These are phyloP conservation scores for Calophaca sinica DNA, from an alignment of 306 rosid genomes.

Conservation along the genomic window DNA sequence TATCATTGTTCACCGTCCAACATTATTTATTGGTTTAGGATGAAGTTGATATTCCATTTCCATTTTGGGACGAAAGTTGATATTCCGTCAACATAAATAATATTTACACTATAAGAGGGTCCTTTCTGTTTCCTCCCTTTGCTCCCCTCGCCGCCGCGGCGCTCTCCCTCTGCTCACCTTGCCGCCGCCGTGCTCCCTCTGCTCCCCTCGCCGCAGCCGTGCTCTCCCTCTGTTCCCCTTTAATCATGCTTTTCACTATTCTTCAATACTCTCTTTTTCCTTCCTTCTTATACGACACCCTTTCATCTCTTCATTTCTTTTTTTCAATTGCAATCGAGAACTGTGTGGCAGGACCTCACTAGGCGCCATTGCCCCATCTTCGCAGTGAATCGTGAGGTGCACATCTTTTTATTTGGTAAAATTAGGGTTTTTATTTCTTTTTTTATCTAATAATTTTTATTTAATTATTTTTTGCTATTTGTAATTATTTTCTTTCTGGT, in stretches of 20 bases:
- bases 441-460: not conserved
- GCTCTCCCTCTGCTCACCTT: no score
- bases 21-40: no score
- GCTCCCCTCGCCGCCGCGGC: no score
- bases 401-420: conserved; percentile 24
- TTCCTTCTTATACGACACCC: conserved; percentile 5
- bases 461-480: not conserved
- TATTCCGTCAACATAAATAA: no score
- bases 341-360: conserved; percentile 90
- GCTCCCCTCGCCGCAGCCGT: no score
- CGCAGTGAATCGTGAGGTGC: conserved; percentile 94
- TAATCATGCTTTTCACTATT: not conserved
- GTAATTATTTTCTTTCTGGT: not conserved
- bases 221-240: not conserved
- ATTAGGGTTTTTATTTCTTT: conserved; percentile 43
- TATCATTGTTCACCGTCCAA: no score
- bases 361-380: conserved; percentile 92
- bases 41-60: no score
- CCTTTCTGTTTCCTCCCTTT: no score
- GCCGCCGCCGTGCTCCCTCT: no score
- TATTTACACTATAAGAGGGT: no score
- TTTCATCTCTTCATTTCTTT: not conserved
- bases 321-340: conserved; percentile 69
- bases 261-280: not conserved
- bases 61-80: no score